These are phyloP conservation scores for Linnemannia schmuckeri DNA, from an alignment of 192 early-diverging fungal species.

Conservation along the genomic window DNA sequence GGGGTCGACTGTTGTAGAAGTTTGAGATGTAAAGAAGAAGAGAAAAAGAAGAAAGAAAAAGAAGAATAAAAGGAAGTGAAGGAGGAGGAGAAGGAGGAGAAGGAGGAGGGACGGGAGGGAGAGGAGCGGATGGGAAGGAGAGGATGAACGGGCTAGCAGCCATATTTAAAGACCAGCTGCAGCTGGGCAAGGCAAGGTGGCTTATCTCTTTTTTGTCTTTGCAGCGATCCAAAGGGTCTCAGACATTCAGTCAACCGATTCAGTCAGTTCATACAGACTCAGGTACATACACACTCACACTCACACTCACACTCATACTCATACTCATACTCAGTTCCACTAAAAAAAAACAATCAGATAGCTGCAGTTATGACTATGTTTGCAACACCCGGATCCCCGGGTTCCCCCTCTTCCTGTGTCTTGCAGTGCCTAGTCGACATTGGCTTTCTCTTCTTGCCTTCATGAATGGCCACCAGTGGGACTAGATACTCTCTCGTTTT, in stretches of 20 bases:
- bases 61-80: background rate
- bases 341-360: background rate
- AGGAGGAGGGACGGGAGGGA: background rate
- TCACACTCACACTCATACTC: background rate
- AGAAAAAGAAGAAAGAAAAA: background rate
- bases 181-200: background rate
- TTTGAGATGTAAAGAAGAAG: background rate
- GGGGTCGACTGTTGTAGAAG: background rate
- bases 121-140: background rate
- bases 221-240: background rate
- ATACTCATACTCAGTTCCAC: no score
- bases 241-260: background rate
- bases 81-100: background rate
- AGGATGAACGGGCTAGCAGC: background rate
- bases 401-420: background rate
- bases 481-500: background rate
- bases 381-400: background rate
- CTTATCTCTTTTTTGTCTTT: background rate
- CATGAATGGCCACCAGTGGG: no score
- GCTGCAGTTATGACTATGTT: background rate
- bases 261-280: background rate
- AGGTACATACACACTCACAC: background rate
- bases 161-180: background rate
- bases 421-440: no score
- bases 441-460: background rate